Conservation (phyloP, 2,329 filamentous ascomycete species). For the Tolypocladium inflatum region DNA sequence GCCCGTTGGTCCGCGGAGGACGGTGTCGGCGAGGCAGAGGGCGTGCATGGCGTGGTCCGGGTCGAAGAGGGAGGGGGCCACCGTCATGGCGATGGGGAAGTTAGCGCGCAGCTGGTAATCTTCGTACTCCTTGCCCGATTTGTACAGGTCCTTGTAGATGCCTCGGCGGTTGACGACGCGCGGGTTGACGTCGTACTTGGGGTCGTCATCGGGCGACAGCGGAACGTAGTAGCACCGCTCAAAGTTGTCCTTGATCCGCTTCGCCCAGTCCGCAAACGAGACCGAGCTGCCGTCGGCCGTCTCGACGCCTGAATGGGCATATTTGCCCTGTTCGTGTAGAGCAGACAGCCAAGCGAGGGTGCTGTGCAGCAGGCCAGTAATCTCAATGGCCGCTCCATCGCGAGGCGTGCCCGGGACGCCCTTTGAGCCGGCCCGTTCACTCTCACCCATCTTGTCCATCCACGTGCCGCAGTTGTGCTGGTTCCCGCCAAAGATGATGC, state of each 20-base stretch:
- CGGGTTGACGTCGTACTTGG: constrained; percentile 70
- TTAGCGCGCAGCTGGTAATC: constrained; percentile 95
- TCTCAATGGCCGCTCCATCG: constrained; percentile 91
- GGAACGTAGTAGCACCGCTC: constrained; percentile 90
- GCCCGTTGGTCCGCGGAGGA: constrained; percentile 76
- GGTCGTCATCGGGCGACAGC: constrained; percentile 56
- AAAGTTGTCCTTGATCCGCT: constrained; percentile 73
- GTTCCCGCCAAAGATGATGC: constrained; percentile 88
- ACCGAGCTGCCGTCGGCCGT: constrained; percentile 51
- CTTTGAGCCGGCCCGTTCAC: constrained; percentile 79
- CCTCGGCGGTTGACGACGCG: constrained; percentile 78
- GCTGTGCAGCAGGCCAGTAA: constrained; percentile 89
- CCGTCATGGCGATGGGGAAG: constrained; percentile 91
- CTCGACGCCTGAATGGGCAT: constrained; percentile 64
- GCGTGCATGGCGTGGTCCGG: constrained; percentile 68
- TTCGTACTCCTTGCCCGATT: constrained; percentile 88
- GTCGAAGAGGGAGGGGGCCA: constrained; percentile 81
- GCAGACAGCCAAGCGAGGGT: constrained; percentile 69
- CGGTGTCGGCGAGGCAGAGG: constrained; percentile 68
- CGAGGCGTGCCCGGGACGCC: constrained; percentile 93
- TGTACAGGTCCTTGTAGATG: constrained; percentile 97
- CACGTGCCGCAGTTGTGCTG: constrained; percentile 95
- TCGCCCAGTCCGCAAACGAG: constrained; percentile 70
- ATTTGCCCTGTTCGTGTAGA: constrained; percentile 59
- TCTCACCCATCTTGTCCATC: constrained; percentile 99